phyloP scores from a whole-genome alignment of 257 asterid species.

The Solanum infundibuliforme region DNA sequence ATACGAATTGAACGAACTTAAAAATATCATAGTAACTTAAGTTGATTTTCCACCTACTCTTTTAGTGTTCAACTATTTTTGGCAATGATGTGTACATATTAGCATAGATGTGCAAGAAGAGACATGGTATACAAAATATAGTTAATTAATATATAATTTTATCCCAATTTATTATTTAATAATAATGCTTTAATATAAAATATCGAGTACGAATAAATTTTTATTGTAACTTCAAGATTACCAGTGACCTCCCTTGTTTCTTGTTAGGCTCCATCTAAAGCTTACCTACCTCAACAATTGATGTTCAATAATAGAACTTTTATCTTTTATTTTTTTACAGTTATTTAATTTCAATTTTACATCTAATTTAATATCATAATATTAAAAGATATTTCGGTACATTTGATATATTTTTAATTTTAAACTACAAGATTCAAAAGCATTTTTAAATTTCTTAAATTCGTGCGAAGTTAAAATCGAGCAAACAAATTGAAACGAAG shows the following conservation, averaged over 20 bases:
- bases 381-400: too few relatives aligned
- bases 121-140: background rate
- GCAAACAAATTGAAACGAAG: fast-evolving
- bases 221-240: background rate
- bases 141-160: too few relatives aligned
- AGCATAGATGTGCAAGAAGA: too few relatives aligned
- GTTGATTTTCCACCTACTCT: background rate
- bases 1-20: background rate
- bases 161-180: too few relatives aligned
- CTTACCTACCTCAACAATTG: background rate
- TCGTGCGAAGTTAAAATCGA: background rate
- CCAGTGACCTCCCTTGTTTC: background rate
- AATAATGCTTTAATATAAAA: too few relatives aligned
- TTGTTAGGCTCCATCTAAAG: background rate
- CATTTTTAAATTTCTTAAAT: too few relatives aligned
- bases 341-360: too few relatives aligned
- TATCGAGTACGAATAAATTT: background rate
- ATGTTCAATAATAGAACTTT: background rate
- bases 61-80: background rate
- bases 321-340: too few relatives aligned
- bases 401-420: too few relatives aligned
- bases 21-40: too few relatives aligned
- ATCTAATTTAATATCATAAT: fast-evolving
- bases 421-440: too few relatives aligned
- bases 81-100: too few relatives aligned